Conservation (phyloP, 2,329 filamentous ascomycete genomes). For the Fusarium sp. region DNA sequence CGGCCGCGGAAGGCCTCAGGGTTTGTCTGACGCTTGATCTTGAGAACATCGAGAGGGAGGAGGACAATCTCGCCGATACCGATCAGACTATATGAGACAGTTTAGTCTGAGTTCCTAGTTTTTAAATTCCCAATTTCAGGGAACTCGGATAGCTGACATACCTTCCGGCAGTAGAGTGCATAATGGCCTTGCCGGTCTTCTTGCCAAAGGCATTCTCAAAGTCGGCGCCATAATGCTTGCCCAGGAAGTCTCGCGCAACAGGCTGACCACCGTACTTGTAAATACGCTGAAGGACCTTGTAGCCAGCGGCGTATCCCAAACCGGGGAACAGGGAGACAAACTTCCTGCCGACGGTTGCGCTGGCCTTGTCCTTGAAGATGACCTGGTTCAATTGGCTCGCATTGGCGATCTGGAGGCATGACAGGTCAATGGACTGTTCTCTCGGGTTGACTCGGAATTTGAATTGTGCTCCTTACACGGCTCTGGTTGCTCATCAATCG, state of each 20-base stretch:
- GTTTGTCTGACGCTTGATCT: slow-evolving; percentile 99
- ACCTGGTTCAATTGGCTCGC: slow-evolving; percentile 78
- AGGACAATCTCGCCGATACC: slow-evolving; percentile 97
- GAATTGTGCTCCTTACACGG: slow-evolving; percentile 62
- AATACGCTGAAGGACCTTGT: slow-evolving; percentile 95
- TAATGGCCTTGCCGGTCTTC: slow-evolving; percentile 96
- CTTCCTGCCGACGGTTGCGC: slow-evolving; percentile 73
- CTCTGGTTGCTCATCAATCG: slow-evolving; percentile 98
- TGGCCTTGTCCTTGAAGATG: slow-evolving; percentile 90
- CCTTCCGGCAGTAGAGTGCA: slow-evolving; percentile 96
- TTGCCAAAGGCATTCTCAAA: slow-evolving; percentile 94
- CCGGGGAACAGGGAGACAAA: slow-evolving; percentile 97
- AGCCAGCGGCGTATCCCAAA: slow-evolving; percentile 94
- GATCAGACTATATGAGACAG: slow-evolving; percentile 71
- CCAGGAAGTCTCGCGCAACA: slow-evolving; percentile 88
- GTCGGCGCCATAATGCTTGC: slow-evolving; percentile 76
- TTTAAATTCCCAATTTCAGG: not conserved
- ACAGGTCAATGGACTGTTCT: slow-evolving; percentile 28
- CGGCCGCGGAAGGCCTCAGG: slow-evolving; percentile 96
- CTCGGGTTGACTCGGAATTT: slow-evolving; percentile 5
- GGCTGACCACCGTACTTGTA: slow-evolving; percentile 99
- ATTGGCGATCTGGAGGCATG: slow-evolving; percentile 44
- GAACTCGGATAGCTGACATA: slow-evolving; percentile 48
- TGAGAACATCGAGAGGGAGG: slow-evolving; percentile 92
- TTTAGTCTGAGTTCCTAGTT: slow-evolving; percentile 26